These are phyloP conservation scores for Ganoderma multipileum DNA, from an alignment of 1,284 basidiomycete genomes.

Conservation along the genomic window DNA sequence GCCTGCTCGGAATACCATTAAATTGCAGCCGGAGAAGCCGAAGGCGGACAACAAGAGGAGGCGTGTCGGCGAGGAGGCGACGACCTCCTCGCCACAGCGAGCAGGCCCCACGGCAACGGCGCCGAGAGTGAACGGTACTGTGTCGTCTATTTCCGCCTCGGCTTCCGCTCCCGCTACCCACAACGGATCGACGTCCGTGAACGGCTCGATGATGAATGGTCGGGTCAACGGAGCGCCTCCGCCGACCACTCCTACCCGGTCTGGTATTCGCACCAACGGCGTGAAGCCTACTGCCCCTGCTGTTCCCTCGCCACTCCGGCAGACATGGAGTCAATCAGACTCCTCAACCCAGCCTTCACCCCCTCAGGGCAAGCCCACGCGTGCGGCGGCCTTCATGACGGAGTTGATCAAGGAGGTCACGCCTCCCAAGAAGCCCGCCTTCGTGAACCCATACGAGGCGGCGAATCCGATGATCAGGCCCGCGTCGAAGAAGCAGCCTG, in stretches of 20 bases:
- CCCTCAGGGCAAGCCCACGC: constrained; percentile 54
- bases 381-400: constrained; percentile 69
- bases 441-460: constrained; percentile 75
- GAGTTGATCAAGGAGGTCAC: constrained; percentile 72
- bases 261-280: constrained; percentile 51
- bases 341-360: constrained; percentile 47
- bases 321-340: constrained; percentile 61
- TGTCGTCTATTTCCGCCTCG: constrained; percentile 20
- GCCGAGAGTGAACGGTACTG: constrained; percentile 18
- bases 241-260: constrained; percentile 20
- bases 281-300: constrained; percentile 63
- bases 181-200: constrained; percentile 32
- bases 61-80: constrained; percentile 56
- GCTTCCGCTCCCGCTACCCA: constrained; percentile 15
- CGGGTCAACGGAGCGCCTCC: constrained; percentile 15
- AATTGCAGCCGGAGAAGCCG: constrained; percentile 47
- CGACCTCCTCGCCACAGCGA: constrained; percentile 42
- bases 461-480: constrained; percentile 60
- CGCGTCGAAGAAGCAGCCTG: constrained; percentile 47
- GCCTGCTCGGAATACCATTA: constrained; percentile 47
- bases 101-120: constrained; percentile 15
- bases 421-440: constrained; percentile 65
- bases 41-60: constrained; percentile 65
- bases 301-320: constrained; percentile 71
- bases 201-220: constrained; percentile 31